Conservation (phyloP, 2,329 filamentous ascomycete species). For the Cryphonectria radicalis region DNA sequence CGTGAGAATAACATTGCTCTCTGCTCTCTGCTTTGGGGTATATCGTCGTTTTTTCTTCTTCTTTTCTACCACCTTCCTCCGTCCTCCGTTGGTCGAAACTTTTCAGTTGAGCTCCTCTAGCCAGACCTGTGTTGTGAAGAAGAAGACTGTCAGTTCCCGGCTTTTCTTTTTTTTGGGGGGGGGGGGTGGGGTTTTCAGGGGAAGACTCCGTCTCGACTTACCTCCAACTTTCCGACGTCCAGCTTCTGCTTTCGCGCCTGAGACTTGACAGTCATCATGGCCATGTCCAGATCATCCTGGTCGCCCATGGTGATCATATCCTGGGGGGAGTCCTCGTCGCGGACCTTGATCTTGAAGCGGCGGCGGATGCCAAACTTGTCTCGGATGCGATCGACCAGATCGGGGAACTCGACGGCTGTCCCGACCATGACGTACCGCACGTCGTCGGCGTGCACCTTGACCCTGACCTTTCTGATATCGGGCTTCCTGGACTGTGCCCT, state of each 20-base stretch:
- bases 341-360: constrained; percentile 86
- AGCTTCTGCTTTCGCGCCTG: constrained; percentile 72
- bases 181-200: too few species aligned
- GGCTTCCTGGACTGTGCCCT: constrained; percentile 63
- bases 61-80: background rate
- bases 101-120: constrained; percentile 37
- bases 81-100: constrained; percentile 1
- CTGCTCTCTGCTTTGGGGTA: constrained; percentile 26
- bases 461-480: constrained; percentile 77
- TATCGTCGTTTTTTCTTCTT: constrained; percentile 19
- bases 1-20: constrained; percentile 25
- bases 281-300: constrained; percentile 93
- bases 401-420: constrained; percentile 71
- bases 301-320: constrained; percentile 98
- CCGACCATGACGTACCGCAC: constrained; percentile 91
- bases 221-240: constrained; percentile 94
- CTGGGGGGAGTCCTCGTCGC: constrained; percentile 76
- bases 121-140: constrained; percentile 38
- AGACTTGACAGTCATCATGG: constrained; percentile 70
- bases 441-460: constrained; percentile 92
- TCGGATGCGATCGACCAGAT: constrained; percentile 78
- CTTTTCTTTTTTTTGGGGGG: too few species aligned
- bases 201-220: constrained; percentile 51
- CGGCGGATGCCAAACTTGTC: constrained; percentile 83
- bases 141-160: constrained; percentile 30